Conservation (phyloP, 2,329 filamentous ascomycete genomes). For the Fusarium succisae region DNA sequence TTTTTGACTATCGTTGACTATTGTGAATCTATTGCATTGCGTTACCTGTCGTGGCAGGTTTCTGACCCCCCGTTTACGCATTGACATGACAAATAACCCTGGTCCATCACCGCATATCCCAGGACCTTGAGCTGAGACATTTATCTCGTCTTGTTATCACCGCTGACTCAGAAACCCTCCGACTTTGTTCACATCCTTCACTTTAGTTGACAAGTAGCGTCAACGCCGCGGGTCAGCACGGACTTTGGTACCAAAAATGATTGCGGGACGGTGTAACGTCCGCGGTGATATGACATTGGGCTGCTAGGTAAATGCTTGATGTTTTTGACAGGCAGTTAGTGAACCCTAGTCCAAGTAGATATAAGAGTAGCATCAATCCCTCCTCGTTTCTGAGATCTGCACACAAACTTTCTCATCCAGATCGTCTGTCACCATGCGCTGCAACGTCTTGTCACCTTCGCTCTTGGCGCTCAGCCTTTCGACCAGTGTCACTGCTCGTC, state of each 20-base stretch:
- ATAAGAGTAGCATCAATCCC: constrained; percentile 1
- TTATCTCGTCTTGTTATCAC: background rate
- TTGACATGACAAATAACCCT: background rate
- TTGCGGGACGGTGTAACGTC: background rate
- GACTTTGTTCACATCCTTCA: background rate
- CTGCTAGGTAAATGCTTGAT: background rate
- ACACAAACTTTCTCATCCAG: background rate
- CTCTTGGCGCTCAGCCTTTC: constrained; percentile 25
- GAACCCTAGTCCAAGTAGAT: background rate
- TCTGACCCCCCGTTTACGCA: background rate
- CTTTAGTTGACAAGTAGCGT: background rate
- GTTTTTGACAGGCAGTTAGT: background rate
- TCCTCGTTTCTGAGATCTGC: background rate
- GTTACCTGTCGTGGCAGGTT: background rate
- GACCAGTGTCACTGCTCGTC: background rate
- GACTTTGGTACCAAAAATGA: background rate
- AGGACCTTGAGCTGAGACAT: background rate
- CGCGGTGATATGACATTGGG: background rate
- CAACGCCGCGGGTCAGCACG: background rate
- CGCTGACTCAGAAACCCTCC: background rate
- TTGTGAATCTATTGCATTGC: background rate
- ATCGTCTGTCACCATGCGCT: constrained; percentile 18
- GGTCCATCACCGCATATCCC: background rate
- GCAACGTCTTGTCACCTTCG: background rate
- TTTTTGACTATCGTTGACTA: background rate